Base-by-base conservation (phyloP, 345 rosid species). In the Excoecaria agallocha region DNA sequence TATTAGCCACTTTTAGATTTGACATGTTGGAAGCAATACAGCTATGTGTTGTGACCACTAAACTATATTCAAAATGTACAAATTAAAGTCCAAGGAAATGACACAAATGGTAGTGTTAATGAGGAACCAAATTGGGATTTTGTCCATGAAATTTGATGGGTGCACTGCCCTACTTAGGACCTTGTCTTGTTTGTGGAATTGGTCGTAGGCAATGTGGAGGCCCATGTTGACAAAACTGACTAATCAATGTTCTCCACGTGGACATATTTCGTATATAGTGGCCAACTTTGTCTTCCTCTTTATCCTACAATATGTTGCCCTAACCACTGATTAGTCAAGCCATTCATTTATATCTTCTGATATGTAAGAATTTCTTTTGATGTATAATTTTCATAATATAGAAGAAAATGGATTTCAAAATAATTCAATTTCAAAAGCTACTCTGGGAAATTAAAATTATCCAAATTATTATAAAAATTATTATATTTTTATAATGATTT, bases 201-300 rank as follows among this genome's bases (percentile, higher is more conserved):
- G 11, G 74, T 5, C 6, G 10, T 39, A 66, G 76, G 77, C 79
- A 71, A 55, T 16, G 75, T 45, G 68, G 77, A 75, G 83, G 77
- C 71, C 68, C 79, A 75, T 25, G 24, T 30, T 45, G 68, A 76
- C 60, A 41, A 50, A 71, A 20, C 50, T 76, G 61, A n/a, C 67
- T 20, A 57, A 17, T 25, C 10, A 19, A 55, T 22, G 62, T 57
- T 51, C 45, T 72, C 20, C 49, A 25, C 45, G 50, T 41, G 12
- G 43, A 66, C 48, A 48, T 64, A 24, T 66, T 63, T 79, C 2
- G 1, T 30, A 58, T 75, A 72, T 4, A 46, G 37, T 54, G 30
- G 74, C 71, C 77, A n/a, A 13, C 74, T 63, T 63, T 81, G 79
- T 83, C 88, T 73, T 71, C 80, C 63, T 58, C 35, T 73, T 77